Evolutionary conservation across 352 stramenopile genomes (phyloP).

Genomic region (Elongisporangium undulatum): DNA sequence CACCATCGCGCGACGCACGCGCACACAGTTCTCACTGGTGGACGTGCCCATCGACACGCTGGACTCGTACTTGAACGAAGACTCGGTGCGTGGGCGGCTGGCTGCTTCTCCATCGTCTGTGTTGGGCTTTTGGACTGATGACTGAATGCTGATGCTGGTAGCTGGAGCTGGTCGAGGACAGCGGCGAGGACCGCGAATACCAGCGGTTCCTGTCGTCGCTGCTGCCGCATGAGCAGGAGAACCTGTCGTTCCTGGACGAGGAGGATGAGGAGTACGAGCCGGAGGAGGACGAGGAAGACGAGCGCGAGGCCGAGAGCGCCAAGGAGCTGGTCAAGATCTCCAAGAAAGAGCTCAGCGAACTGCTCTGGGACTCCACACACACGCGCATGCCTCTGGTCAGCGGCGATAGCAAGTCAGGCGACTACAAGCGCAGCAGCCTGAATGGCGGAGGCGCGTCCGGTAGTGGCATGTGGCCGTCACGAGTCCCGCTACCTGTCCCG

Average conservation of each 20-base stretch:
- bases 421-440: conserved; percentile 1
- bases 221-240: conserved; percentile 62
- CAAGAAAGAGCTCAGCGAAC: conserved; percentile 76
- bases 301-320: conserved; percentile 33
- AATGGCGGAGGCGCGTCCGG: background rate
- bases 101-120: background rate
- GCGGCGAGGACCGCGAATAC: conserved; percentile 62
- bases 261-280: conserved; percentile 81
- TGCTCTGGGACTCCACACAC: conserved; percentile 79
- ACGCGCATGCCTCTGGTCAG: conserved; percentile 34
- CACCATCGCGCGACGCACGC: conserved; percentile 66
- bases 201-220: conserved; percentile 81
- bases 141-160: conserved; percentile 4
- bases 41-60: conserved; percentile 70
- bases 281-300: conserved; percentile 67
- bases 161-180: conserved; percentile 19
- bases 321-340: conserved; percentile 41
- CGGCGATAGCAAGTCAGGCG: conserved; percentile 3
- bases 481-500: background rate
- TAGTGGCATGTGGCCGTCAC: background rate
- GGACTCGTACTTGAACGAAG: conserved; percentile 36
- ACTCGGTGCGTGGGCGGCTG: conserved; percentile 6
- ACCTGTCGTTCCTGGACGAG: conserved; percentile 81
- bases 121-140: conserved; percentile 8
- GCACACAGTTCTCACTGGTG: conserved; percentile 73